Evolutionary conservation across 208 protist species (phyloP).

Genomic region (Phytomonas sp.): DNA sequence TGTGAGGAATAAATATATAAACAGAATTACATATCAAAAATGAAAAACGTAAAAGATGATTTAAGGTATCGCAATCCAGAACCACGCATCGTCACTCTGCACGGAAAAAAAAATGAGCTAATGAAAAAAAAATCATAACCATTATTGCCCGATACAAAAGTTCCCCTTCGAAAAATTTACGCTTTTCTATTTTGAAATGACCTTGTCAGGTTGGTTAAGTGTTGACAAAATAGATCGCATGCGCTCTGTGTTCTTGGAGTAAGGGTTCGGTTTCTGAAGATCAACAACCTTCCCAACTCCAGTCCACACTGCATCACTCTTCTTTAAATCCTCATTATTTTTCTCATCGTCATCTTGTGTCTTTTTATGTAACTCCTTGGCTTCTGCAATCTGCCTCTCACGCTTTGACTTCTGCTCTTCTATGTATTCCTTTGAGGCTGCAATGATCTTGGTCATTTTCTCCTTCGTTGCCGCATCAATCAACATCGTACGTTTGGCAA

Average conservation of each 20-base stretch:
- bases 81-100: not conserved
- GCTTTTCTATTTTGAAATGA: not conserved
- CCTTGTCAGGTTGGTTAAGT: conserved; percentile 14
- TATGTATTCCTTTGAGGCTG: conserved; percentile 62
- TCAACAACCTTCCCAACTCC: conserved; percentile 65
- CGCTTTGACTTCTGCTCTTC: conserved; percentile 45
- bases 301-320: conserved; percentile 60
- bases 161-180: not conserved
- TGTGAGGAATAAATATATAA: conserved; percentile 14
- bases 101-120: not conserved
- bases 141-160: not conserved
- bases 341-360: conserved; percentile 37
- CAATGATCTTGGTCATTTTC: conserved; percentile 45
- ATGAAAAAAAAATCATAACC: conserved; percentile 3
- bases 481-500: conserved; percentile 43
- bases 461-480: conserved; percentile 51
- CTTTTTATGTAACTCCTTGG: conserved; percentile 41
- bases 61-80: not conserved
- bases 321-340: conserved; percentile 44
- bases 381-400: conserved; percentile 41
- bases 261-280: conserved; percentile 65
- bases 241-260: conserved; percentile 75
- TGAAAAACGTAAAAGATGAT: not conserved
- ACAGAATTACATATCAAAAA: conserved; percentile 11
- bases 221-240: conserved; percentile 62